Evolutionary conservation across 306 rosid species (phyloP).

Genomic region (Trifolium dubium): DNA sequence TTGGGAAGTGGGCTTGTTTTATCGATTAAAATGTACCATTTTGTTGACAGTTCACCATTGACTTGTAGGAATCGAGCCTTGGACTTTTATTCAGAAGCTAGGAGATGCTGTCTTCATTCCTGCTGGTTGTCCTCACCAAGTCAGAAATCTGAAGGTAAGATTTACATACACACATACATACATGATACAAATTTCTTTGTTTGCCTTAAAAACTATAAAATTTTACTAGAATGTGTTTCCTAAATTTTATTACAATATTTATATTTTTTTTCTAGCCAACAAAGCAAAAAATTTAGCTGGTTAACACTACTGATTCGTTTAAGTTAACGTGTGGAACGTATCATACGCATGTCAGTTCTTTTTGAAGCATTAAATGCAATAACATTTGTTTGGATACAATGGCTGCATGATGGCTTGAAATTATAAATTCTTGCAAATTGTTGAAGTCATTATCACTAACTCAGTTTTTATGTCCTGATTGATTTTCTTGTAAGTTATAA

Average conservation of each 20-base stretch:
- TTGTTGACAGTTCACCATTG: neutral
- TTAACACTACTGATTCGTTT: too few relatives aligned
- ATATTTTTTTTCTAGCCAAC: neutral
- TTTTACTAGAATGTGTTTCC: neutral
- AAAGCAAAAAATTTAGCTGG: too few relatives aligned
- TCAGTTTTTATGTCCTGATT: neutral
- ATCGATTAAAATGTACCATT: neutral
- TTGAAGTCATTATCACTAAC: neutral
- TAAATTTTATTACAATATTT: neutral
- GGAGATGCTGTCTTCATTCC: slow-evolving; percentile 52
- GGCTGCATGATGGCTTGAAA: neutral
- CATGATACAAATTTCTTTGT: neutral
- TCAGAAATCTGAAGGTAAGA: slow-evolving; percentile 50
- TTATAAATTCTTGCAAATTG: neutral
- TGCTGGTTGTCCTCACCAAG: slow-evolving; percentile 51
- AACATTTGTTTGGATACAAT: neutral
- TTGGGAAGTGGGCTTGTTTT: neutral
- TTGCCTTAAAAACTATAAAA: neutral
- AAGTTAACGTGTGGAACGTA: neutral
- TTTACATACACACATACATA: neutral
- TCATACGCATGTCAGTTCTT: neutral
- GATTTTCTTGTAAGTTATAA: neutral
- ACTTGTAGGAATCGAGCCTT: slow-evolving; percentile 51
- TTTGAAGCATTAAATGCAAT: neutral
- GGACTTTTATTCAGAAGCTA: slow-evolving; percentile 48